Base-by-base conservation (phyloP, 768 basidiomycete species). In the Tricholoma saponaceum region DNA sequence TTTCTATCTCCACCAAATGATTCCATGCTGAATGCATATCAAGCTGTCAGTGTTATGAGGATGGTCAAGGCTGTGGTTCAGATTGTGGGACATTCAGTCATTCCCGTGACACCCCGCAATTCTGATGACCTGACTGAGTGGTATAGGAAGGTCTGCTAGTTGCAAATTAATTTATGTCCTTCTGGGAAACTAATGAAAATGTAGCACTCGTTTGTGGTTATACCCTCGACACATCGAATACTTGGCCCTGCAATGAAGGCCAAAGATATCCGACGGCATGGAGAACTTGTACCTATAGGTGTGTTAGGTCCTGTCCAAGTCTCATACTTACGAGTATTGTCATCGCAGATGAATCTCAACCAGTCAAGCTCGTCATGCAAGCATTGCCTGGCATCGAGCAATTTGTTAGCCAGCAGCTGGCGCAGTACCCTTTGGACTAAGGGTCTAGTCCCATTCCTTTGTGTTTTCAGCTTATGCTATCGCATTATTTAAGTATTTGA, bases 61-160 rank as follows among this genome's bases (percentile, higher is more conserved):
- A 72, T 72, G 33, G 89, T 93, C 22, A 85, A 82, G 60, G 84
- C 82, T 3, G 79, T 95, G 4, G 77, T 95, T 33, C 92, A 95
- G 65, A 84, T 97, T 22, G 80, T 92, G 13, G 92, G 92, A 10
- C 77, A 81, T 49, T 78, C 81, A 47, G 80, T 73, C 50, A 70
- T 82, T 51, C 88, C 86, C 0, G 59, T 76, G 25, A 75, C 77
- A 37, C 85, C 87, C 18, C 77, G 77, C 59, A 77, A 84, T 51
- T 69, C 79, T 9, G 80, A 83, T 10, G 82, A 79, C 10, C 76
- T 87, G 26, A 76, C 82, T 39, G 64, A 70, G 16, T 96, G 93
- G 93, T 95, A 92, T 74, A 75, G 76, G 57, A 76, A 85, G 70
- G 90, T 89, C 59, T 55, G 77, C 49, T 9, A n/a, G 43, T 53